Conservation (phyloP, 1,139 yeast species). For the Diutina rugosa region DNA sequence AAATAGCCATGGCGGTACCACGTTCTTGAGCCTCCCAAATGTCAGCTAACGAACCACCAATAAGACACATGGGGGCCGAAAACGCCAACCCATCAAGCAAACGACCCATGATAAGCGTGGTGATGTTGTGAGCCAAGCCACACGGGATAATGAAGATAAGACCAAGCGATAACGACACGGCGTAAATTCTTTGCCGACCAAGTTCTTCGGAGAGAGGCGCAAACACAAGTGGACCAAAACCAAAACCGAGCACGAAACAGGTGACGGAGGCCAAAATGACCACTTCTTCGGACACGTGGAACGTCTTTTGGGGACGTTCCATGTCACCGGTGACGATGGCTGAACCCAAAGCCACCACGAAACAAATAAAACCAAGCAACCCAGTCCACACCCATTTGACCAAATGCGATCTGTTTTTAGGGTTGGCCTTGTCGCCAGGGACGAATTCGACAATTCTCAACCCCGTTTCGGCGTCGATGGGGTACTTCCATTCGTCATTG, state of each 20-base stretch:
- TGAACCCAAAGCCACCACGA: constrained; percentile 46
- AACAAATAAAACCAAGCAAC: constrained; percentile 41
- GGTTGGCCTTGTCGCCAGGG: constrained; percentile 42
- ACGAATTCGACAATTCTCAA: constrained; percentile 47
- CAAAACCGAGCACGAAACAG: constrained; percentile 59
- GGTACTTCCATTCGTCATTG: constrained; percentile 49
- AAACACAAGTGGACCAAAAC: constrained; percentile 61
- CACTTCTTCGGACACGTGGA: constrained; percentile 42
- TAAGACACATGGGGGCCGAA: constrained; percentile 68
- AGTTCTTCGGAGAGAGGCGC: constrained; percentile 68
- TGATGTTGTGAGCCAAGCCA: constrained; percentile 60
- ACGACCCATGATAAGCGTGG: constrained; percentile 53
- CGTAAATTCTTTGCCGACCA: constrained; percentile 51
- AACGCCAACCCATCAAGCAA: constrained; percentile 58
- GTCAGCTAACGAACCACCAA: constrained; percentile 72
- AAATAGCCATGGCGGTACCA: constrained; percentile 7
- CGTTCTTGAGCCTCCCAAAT: constrained; percentile 45
- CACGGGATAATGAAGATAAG: constrained; percentile 61
- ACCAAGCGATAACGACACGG: constrained; percentile 40
- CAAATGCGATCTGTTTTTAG: constrained; percentile 34
- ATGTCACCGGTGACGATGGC: constrained; percentile 56
- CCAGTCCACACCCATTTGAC: constrained; percentile 46
- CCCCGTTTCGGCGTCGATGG: constrained; percentile 40
- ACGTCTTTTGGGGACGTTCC: constrained; percentile 34
- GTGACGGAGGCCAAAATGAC: constrained; percentile 43